phyloP scores from a whole-genome alignment of 306 rosid genomes.

The Ochetophila trinervis region DNA sequence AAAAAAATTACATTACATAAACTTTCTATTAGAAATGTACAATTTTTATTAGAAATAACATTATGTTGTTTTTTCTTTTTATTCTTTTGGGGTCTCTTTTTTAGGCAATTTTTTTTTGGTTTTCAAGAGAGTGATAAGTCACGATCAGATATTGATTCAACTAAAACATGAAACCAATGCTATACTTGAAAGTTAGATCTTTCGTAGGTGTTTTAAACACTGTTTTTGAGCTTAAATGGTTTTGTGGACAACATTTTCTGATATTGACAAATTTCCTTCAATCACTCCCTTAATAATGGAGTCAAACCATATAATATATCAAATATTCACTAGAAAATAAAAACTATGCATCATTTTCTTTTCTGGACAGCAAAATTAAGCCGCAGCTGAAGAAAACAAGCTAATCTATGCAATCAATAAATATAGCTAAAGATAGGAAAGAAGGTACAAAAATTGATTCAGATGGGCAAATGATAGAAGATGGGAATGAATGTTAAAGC shows the following conservation, averaged over 20 bases:
- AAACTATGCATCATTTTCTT: no score
- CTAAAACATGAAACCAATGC: neutral
- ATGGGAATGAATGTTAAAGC: slow-evolving; percentile 5
- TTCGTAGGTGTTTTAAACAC: slow-evolving; percentile 14
- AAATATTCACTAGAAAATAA: neutral
- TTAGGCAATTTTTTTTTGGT: neutral
- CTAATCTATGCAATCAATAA: no score
- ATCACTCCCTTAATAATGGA: neutral
- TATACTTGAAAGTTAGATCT: slow-evolving; percentile 9
- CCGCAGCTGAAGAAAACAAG: no score
- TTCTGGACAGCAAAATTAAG: no score
- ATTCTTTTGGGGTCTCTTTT: slow-evolving; percentile 2
- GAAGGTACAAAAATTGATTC: no score
- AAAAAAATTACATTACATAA: no score
- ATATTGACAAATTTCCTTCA: neutral
- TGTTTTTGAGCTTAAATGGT: neutral
- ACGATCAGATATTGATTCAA: no score
- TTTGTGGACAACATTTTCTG: slow-evolving; percentile 13
- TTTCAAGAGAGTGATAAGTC: neutral
- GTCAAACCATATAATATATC: neutral
- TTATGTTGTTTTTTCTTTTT: no score
- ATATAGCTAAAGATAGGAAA: no score
- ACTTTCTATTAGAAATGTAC: no score
- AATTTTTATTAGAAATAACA: no score
- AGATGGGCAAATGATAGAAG: no score